Base-by-base conservation (phyloP, 2,329 filamentous ascomycete species). In the Penicillium corylophilum region DNA sequence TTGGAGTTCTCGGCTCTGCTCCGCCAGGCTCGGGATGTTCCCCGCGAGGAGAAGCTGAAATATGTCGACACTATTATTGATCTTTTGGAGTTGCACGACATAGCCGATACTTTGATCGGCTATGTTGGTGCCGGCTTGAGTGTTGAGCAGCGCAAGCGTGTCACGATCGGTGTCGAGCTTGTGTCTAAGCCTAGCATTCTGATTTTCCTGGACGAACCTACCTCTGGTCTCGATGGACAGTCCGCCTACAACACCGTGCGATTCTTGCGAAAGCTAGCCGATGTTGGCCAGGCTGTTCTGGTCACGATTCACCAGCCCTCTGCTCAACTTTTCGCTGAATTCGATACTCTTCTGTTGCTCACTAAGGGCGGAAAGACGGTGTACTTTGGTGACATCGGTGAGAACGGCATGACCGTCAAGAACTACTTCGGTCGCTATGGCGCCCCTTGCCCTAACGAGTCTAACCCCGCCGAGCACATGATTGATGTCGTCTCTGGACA, bases 281-380 rank as follows among this genome's bases (percentile, higher is more conserved):
- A 77, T 12, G 81, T 83, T 20, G 85, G 85, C 1, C 84, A 88
- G 61, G 85, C 85, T 3, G 85, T 89, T 39, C 72, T 89, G 29
- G 87, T 85, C 60, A 89, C 86, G 0, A 88, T 88, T 44, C 86
- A 88, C 61, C 85, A 88, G 60, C 85, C 86, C 4, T 85, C 81
- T 7, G 83, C 83, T 1, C 77, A 86, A 18, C 74, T 88, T 2
- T 84, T 88, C 46, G 79, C 86, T 54, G 79, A 88, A 64, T 89
- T 89, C 66, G 86, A 89, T 62, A 86, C 85, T 73, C 79, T 89
- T 1, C 76, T 89, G 2, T 80, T 84, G 0, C 75, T 88, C 9
- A 84, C 85, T 46, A 82, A 79, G 5, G 84, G 84, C 10, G 85
- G 84, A n/a, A 85, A 86, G 63, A 85, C 82, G 0, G 86, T 87